These are phyloP conservation scores for Scutellaria baicalensis DNA, from an alignment of 257 asterid species.

Conservation along the genomic window DNA sequence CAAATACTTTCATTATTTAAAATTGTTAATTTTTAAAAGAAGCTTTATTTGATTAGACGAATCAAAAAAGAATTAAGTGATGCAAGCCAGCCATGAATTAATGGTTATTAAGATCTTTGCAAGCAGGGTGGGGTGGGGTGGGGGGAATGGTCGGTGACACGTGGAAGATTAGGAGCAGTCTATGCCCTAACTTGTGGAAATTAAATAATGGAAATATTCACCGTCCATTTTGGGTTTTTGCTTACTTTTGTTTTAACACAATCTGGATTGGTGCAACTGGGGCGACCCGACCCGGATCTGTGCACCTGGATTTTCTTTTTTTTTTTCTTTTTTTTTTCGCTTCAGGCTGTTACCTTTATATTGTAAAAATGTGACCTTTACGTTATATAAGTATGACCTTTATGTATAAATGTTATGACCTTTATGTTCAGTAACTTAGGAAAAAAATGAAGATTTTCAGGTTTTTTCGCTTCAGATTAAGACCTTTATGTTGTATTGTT, in stretches of 20 bases:
- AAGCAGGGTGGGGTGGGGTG: conserved; percentile 8
- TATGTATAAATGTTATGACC: too few relatives aligned
- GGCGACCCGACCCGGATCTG: too few relatives aligned
- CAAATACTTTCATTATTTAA: not conserved
- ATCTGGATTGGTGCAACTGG: too few relatives aligned
- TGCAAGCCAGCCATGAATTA: not conserved
- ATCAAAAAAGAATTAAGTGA: not conserved
- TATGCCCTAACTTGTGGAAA: not conserved
- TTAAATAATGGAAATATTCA: conserved; percentile 13
- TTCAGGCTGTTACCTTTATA: too few relatives aligned
- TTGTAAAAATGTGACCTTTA: too few relatives aligned
- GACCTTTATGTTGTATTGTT: too few relatives aligned
- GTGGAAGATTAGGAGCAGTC: conserved; percentile 18
- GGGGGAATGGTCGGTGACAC: conserved; percentile 38
- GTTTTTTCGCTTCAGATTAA: too few relatives aligned
- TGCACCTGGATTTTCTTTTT: too few relatives aligned
- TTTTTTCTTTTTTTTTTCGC: too few relatives aligned
- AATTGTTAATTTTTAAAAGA: not conserved
- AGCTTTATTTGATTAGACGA: not conserved
- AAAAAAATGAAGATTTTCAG: too few relatives aligned
- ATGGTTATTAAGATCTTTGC: not conserved
- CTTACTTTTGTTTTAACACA: not conserved
- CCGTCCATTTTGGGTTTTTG: conserved; percentile 25
- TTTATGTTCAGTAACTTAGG: too few relatives aligned
- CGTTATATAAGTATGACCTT: too few relatives aligned